phyloP scores from a whole-genome alignment of 805 yeast genomes.

The Saccharomycopsis javanensis region DNA sequence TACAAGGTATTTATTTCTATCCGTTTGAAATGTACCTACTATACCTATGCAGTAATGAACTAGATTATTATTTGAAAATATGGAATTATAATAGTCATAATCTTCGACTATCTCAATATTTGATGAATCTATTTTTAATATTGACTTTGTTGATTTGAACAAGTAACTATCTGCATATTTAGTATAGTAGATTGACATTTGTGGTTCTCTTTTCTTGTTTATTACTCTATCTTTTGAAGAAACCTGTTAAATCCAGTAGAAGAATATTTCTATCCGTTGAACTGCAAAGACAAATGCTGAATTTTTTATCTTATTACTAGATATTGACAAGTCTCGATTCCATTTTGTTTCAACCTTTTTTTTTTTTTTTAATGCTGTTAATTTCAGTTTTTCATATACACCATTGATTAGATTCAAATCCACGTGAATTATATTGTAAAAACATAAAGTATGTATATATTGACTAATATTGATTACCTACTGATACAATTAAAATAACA shows the following conservation, averaged over 20 bases:
- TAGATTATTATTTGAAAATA: conserved; percentile 9
- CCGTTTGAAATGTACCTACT: conserved; percentile 11
- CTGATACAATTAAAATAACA: too few species aligned
- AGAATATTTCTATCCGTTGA: too few species aligned
- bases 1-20: conserved; percentile 5
- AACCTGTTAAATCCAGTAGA: too few species aligned
- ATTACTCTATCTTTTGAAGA: neutral
- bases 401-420: neutral
- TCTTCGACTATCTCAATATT: conserved; percentile 6
- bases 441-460: too few species aligned
- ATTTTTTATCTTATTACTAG: too few species aligned
- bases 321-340: too few species aligned
- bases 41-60: conserved; percentile 16
- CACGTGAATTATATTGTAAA: too few species aligned
- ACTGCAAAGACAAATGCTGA: neutral
- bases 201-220: neutral
- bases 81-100: conserved; percentile 13
- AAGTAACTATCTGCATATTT: conserved; percentile 14
- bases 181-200: conserved; percentile 16
- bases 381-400: neutral
- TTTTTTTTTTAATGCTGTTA: neutral
- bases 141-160: conserved; percentile 8
- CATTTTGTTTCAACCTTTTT: neutral
- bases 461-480: too few species aligned
- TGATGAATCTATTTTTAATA: conserved; percentile 15